These are phyloP conservation scores for Bisporella sp. DNA, from an alignment of 2,329 filamentous ascomycete genomes.

Conservation along the genomic window DNA sequence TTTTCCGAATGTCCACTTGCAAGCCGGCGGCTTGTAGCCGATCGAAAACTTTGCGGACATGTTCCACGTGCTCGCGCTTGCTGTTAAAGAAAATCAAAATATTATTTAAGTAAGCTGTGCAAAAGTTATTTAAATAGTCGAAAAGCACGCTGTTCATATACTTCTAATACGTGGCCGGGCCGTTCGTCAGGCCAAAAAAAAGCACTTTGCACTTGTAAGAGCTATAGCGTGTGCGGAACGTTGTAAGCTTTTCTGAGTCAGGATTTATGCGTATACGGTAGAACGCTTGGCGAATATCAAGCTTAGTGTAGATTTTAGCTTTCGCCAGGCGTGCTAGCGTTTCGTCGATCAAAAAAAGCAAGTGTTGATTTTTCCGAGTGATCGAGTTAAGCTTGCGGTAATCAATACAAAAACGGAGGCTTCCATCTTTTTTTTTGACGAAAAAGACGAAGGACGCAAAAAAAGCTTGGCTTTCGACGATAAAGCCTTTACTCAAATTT, in stretches of 20 bases:
- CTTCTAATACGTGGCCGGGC: not conserved
- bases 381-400: no score
- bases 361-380: no score
- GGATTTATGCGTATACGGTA: not conserved
- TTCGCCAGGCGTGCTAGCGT: not conserved
- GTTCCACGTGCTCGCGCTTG: not conserved
- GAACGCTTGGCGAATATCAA: conserved; percentile 3
- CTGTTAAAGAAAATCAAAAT: not conserved
- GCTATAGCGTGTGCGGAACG: not conserved
- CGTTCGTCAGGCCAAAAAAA: conserved; percentile 2
- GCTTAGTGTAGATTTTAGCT: conserved; percentile 4
- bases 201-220: not conserved
- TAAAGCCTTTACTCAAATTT: no score
- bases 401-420: no score
- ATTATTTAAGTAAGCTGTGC: not conserved
- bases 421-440: not conserved
- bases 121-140: conserved; percentile 3
- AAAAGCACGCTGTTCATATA: conserved; percentile 6
- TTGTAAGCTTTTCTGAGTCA: conserved; percentile 1
- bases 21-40: not conserved
- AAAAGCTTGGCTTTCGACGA: not conserved
- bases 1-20: conserved; percentile 4
- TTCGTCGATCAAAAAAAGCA: not conserved
- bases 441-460: not conserved
- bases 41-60: not conserved